These are phyloP conservation scores for Rhodofomes roseus DNA, from an alignment of 1,284 basidiomycete species.

Conservation along the genomic window DNA sequence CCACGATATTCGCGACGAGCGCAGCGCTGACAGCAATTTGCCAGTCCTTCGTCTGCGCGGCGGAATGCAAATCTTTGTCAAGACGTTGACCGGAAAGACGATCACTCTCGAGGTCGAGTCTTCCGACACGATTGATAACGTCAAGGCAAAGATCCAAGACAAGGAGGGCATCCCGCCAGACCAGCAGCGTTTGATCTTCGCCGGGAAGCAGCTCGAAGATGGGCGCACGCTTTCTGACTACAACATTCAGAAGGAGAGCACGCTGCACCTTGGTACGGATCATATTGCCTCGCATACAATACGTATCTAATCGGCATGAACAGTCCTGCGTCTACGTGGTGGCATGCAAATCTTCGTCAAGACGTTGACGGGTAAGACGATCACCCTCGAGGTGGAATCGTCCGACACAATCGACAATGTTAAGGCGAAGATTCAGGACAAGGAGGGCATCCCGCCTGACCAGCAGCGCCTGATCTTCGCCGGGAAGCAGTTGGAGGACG, in stretches of 20 bases:
- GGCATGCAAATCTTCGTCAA: constrained; percentile 30
- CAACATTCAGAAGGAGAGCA: constrained; percentile 32
- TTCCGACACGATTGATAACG: constrained; percentile 49
- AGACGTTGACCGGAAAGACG: constrained; percentile 55
- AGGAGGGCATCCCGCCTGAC: constrained; percentile 26
- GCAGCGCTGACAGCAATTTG: neutral
- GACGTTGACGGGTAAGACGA: constrained; percentile 27
- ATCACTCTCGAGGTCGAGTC: constrained; percentile 50
- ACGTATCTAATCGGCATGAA: neutral
- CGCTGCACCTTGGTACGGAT: constrained; percentile 26
- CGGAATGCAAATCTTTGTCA: constrained; percentile 73
- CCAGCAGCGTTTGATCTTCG: constrained; percentile 83
- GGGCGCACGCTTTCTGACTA: constrained; percentile 55
- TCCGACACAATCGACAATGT: constrained; percentile 27
- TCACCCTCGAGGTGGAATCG: constrained; percentile 26
- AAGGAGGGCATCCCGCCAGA: constrained; percentile 75
- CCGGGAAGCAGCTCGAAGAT: constrained; percentile 78
- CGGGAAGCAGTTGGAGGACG: constrained; percentile 26
- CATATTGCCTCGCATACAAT: neutral
- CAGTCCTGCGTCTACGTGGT: constrained; percentile 30
- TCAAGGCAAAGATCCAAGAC: constrained; percentile 52
- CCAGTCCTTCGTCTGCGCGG: constrained; percentile 60
- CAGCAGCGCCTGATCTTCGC: constrained; percentile 27
- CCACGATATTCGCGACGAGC: neutral
- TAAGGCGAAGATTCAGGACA: constrained; percentile 28